Base-by-base conservation (phyloP, 1,139 yeast species). In the Pichia sp. region DNA sequence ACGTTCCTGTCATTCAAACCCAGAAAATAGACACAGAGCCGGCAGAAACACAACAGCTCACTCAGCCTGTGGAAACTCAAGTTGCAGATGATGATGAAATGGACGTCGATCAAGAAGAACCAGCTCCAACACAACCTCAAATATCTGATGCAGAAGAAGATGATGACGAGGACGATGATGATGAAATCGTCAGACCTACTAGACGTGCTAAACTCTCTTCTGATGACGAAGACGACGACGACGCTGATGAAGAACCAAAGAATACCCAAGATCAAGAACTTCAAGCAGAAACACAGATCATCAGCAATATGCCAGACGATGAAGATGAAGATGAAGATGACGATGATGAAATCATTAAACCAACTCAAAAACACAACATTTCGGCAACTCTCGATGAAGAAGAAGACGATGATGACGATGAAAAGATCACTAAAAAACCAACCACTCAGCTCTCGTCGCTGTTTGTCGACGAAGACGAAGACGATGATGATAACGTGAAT, bases 81-180 rank as follows among this genome's bases (percentile, higher is more conserved):
- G 15, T 5, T 14, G 5, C 10, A 20, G 6, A 32, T 14, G 28
- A 19, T 2, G 17, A 41, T 10, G 18, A 21, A 18, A 11, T 19
- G 4, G 20, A 27, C 15, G n/a, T n/a, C n/a, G 20, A 27, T 6
- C 28, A 38, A 6, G 38, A 34, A n/a, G n/a, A n/a, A n/a, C n/a
- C n/a, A n/a, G n/a, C n/a, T n/a, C n/a, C n/a, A n/a, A n/a, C n/a
- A n/a, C n/a, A n/a, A n/a, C n/a, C n/a, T n/a, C n/a, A n/a, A n/a
- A n/a, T n/a, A n/a, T n/a, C n/a, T 14, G 19, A 20, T 18, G 20
- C n/a, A 17, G 38, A 40, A 9, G 32, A 22, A 17, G 45, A 33
- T 4, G 40, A 41, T 18, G 46, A 40, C 11, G 39, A 36, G 3
- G 45, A 48, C 20, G 37, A 40, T n/a, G 47, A 50, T n/a, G 45